phyloP scores from a whole-genome alignment of 192 early-diverging fungal species.

The Backusella tarrabulga region DNA sequence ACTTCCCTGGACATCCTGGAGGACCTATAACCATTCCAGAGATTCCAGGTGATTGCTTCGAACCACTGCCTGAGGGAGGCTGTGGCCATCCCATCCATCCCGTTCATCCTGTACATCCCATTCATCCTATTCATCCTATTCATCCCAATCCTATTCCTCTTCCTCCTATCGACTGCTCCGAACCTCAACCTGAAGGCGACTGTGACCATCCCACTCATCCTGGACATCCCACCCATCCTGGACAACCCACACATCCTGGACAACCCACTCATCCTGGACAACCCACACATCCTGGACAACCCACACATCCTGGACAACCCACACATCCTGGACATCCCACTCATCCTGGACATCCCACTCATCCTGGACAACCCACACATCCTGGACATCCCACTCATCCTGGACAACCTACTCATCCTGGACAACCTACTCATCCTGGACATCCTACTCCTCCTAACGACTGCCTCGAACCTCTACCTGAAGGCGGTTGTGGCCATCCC shows the following conservation, averaged over 20 bases:
- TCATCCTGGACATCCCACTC: background rate
- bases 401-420: no score
- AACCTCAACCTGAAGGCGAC: background rate
- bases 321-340: background rate
- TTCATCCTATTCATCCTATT: no score
- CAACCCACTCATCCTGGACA: no score
- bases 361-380: background rate
- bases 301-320: background rate
- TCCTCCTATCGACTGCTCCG: background rate
- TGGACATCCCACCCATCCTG: background rate
- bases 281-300: no score
- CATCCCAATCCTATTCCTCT: no score
- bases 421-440: background rate
- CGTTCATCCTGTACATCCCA: no score
- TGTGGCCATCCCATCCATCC: background rate
- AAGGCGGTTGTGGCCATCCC: background rate
- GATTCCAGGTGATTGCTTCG: background rate
- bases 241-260: no score
- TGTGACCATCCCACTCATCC: background rate
- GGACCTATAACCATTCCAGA: background rate
- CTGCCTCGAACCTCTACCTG: background rate
- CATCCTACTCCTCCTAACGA: background rate
- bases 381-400: no score
- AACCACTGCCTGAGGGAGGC: background rate
- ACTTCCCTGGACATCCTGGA: background rate